phyloP scores from a whole-genome alignment of 2,329 filamentous ascomycete genomes.

The Microascus cirrosus region DNA sequence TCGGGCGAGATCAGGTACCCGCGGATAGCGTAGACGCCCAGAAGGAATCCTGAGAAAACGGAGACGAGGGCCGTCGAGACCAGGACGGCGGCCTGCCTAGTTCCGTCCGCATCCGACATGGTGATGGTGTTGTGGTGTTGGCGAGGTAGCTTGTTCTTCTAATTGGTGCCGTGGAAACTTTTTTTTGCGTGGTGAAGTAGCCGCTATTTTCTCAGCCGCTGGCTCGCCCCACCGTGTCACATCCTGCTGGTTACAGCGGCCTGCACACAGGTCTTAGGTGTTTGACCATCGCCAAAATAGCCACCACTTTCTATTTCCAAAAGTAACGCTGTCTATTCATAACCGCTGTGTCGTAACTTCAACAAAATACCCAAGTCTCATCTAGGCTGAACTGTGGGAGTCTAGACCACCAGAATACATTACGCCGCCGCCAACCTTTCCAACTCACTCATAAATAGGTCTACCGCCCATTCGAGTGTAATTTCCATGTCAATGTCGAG shows the following conservation, averaged over 20 bases:
- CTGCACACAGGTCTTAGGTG: neutral
- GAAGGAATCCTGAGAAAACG: slow-evolving; percentile 66
- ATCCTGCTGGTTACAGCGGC: neutral
- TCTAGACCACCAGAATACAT: neutral
- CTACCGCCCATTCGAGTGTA: slow-evolving; percentile 58
- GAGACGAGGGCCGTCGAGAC: slow-evolving; percentile 64
- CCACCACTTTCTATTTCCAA: neutral
- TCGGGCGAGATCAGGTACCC: slow-evolving; percentile 48
- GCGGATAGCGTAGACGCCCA: slow-evolving; percentile 62
- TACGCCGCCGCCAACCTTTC: slow-evolving; percentile 11
- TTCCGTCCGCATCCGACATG: neutral
- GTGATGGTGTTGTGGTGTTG: neutral
- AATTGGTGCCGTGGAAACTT: neutral
- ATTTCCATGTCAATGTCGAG: slow-evolving; percentile 48
- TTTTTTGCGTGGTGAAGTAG: neutral
- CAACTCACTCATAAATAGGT: slow-evolving; percentile 41
- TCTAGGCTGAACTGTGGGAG: neutral
- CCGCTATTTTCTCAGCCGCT: neutral
- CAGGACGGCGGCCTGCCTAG: slow-evolving; percentile 28
- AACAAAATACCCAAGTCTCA: neutral
- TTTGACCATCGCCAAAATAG: neutral
- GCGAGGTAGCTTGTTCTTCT: neutral
- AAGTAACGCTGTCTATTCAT: neutral
- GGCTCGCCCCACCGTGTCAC: neutral
- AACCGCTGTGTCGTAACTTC: neutral